These are phyloP conservation scores for Colletotrichum neosansevieriae DNA, from an alignment of 2,329 filamentous ascomycete species.

Conservation along the genomic window DNA sequence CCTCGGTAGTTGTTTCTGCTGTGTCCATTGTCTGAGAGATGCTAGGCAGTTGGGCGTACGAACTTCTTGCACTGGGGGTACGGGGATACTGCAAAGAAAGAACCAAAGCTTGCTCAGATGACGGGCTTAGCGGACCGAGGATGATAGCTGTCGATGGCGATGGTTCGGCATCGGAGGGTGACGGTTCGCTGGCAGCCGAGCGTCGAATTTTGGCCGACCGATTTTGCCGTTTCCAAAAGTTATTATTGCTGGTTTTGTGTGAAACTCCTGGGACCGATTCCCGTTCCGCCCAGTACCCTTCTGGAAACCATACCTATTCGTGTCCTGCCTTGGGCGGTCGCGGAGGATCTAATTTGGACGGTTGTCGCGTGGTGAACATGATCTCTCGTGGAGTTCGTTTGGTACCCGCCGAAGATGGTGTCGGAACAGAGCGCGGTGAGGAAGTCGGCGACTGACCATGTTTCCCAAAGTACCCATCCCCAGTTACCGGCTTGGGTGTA, in stretches of 20 bases:
- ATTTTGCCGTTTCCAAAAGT: conserved; percentile 56
- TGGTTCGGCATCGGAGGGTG: not conserved
- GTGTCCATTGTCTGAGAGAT: conserved; percentile 25
- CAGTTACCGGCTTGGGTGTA: conserved; percentile 29
- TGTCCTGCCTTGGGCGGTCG: conserved; percentile 65
- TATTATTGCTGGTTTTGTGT: conserved; percentile 49
- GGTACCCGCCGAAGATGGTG: not conserved
- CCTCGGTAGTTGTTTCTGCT: conserved; percentile 3
- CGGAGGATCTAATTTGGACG: conserved; percentile 61
- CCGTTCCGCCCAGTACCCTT: conserved; percentile 74
- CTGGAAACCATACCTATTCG: conserved; percentile 74
- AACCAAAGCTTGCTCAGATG: conserved; percentile 62
- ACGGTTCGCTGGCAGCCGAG: conserved; percentile 48
- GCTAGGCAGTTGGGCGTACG: conserved; percentile 10
- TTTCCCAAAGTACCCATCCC: conserved; percentile 34
- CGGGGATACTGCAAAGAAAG: conserved; percentile 57
- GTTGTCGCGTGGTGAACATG: not conserved
- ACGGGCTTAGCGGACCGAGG: conserved; percentile 52
- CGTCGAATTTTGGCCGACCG: conserved; percentile 49
- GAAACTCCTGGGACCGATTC: conserved; percentile 46
- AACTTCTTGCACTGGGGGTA: not conserved
- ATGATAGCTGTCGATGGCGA: conserved; percentile 17
- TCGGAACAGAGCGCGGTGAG: not conserved
- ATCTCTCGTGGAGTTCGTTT: not conserved
- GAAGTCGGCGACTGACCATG: not conserved